Evolutionary conservation across 768 basidiomycete genomes (phyloP).

Genomic region (Tulasnella sp.): DNA sequence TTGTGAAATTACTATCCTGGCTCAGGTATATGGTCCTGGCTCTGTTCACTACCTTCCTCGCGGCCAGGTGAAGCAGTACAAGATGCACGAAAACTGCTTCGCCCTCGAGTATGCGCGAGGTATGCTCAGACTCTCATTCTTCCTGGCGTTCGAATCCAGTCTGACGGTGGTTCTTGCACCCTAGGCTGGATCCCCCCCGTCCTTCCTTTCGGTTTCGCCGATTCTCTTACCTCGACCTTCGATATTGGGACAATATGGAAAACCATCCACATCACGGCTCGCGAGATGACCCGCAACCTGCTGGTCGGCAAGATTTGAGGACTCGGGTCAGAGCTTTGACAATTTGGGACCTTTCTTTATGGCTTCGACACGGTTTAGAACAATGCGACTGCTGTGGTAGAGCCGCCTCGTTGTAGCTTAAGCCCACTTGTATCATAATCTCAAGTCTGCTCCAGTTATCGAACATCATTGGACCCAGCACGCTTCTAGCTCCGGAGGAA

Average conservation of each 20-base stretch:
- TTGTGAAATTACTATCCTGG: not conserved
- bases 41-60: slow-evolving; percentile 82
- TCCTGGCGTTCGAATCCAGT: not conserved
- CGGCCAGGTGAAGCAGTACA: slow-evolving; percentile 92
- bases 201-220: slow-evolving; percentile 92
- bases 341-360: not conserved
- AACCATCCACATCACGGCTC: slow-evolving; percentile 63
- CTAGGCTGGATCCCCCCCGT: slow-evolving; percentile 96
- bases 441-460: not conserved
- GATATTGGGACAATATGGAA: slow-evolving; percentile 81
- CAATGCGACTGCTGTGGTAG: not conserved
- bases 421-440: not conserved
- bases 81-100: slow-evolving; percentile 95
- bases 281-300: slow-evolving; percentile 83
- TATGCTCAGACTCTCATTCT: slow-evolving; percentile 45
- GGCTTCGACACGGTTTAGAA: slow-evolving; percentile 49
- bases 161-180: not conserved
- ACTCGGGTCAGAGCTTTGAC: not conserved
- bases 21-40: slow-evolving; percentile 69
- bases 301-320: slow-evolving; percentile 80
- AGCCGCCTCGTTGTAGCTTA: not conserved
- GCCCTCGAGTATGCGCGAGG: slow-evolving; percentile 95
- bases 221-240: slow-evolving; percentile 83
- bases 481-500: not conserved
- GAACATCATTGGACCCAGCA: not conserved